Evolutionary conservation across 176 grass and related monocot species (phyloP).

Genomic region (Saccharum spontaneum): DNA sequence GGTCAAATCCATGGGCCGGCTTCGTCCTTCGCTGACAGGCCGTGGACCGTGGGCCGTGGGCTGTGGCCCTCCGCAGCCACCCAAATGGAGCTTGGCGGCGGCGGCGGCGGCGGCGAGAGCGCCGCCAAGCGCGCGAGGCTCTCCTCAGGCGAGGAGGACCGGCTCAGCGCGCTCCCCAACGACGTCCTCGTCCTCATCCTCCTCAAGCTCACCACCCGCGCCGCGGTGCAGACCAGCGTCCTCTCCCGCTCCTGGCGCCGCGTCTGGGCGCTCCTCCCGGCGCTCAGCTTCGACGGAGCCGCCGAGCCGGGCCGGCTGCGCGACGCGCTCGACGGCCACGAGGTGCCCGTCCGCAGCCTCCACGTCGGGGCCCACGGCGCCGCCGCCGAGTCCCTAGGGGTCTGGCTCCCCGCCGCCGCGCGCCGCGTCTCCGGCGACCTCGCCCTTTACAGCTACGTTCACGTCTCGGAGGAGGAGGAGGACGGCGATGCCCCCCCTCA

Average conservation of each 20-base stretch:
- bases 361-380: background rate
- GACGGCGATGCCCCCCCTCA: background rate
- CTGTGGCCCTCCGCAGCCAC: too few species aligned
- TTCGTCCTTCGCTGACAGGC: too few species aligned
- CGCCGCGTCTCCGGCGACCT: conserved; percentile 3
- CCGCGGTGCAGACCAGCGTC: background rate
- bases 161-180: background rate
- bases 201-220: background rate
- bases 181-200: background rate
- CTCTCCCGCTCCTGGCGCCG: background rate
- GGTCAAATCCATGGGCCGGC: too few species aligned
- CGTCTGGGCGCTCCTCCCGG: background rate
- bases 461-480: background rate
- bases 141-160: background rate
- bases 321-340: background rate
- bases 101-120: background rate
- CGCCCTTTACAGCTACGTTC: background rate
- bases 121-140: background rate
- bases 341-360: background rate
- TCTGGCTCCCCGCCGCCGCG: conserved; percentile 21
- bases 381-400: background rate
- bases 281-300: background rate
- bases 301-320: background rate
- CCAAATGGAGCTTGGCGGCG: background rate
- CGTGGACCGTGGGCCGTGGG: too few species aligned